These are phyloP conservation scores for Phytophthora parvispora DNA, from an alignment of 352 stramenopile genomes.

Conservation along the genomic window DNA sequence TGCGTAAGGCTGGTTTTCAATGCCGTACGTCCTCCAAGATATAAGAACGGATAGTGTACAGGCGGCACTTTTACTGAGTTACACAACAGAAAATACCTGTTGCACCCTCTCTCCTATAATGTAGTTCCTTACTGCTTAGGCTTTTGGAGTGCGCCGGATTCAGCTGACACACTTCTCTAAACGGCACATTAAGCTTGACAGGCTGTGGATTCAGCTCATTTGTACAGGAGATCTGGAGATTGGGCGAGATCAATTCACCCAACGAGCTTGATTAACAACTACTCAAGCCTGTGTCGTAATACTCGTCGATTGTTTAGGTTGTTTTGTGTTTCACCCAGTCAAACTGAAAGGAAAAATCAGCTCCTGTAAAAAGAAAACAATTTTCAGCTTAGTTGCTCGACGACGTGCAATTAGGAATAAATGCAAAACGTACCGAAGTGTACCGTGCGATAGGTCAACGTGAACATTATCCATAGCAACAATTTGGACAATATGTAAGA, in stretches of 20 bases:
- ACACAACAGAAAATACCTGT: too few species aligned
- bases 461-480: constrained; percentile 19
- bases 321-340: background rate
- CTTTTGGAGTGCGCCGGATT: too few species aligned
- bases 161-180: too few species aligned
- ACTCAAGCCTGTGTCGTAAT: too few species aligned
- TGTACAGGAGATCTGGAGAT: too few species aligned
- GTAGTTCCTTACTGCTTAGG: too few species aligned
- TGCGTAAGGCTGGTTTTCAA: background rate
- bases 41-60: background rate
- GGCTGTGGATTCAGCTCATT: too few species aligned
- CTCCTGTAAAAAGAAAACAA: background rate
- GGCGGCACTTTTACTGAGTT: too few species aligned
- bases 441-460: background rate
- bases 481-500: constrained; percentile 14
- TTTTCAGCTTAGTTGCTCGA: too few species aligned
- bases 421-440: constrained; percentile 15
- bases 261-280: background rate
- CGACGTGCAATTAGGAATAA: background rate
- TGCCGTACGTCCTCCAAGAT: background rate
- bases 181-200: too few species aligned
- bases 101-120: too few species aligned
- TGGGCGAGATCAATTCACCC: too few species aligned
- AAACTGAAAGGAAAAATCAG: background rate
- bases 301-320: background rate